Evolutionary conservation across 352 stramenopile species (phyloP).

Genomic region (Phytophthora parvispora): DNA sequence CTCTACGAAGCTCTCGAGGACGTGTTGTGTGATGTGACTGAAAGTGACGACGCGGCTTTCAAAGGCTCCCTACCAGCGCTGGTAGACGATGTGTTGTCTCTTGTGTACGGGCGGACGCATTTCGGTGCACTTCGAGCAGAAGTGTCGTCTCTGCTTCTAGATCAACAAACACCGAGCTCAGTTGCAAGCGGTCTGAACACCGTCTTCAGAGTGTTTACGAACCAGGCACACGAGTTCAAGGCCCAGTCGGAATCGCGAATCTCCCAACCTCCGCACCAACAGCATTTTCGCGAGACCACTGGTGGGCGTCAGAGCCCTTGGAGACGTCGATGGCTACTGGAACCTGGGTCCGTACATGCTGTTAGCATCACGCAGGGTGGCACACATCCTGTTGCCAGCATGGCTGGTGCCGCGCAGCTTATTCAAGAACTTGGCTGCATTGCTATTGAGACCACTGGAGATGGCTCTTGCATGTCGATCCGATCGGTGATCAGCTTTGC

Average conservation of each 20-base stretch:
- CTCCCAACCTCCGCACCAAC: neutral
- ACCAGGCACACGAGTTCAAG: conserved; percentile 2
- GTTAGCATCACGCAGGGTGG: neutral
- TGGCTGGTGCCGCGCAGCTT: neutral
- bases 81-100: conserved; percentile 38
- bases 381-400: neutral
- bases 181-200: neutral
- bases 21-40: neutral
- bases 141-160: conserved; percentile 12
- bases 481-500: neutral
- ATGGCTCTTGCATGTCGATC: neutral
- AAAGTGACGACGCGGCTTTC: neutral
- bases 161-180: neutral
- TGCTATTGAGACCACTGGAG: neutral
- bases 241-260: neutral
- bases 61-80: conserved; percentile 10
- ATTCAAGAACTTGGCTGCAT: conserved; percentile 6
- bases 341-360: neutral
- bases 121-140: conserved; percentile 17
- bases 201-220: conserved; percentile 10
- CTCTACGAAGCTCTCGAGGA: neutral
- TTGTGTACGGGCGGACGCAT: conserved; percentile 23
- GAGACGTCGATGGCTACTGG: neutral
- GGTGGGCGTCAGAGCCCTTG: neutral
- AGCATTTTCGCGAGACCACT: neutral